phyloP scores from a whole-genome alignment of 257 asterid species.

The Rauvolfia tetraphylla region DNA sequence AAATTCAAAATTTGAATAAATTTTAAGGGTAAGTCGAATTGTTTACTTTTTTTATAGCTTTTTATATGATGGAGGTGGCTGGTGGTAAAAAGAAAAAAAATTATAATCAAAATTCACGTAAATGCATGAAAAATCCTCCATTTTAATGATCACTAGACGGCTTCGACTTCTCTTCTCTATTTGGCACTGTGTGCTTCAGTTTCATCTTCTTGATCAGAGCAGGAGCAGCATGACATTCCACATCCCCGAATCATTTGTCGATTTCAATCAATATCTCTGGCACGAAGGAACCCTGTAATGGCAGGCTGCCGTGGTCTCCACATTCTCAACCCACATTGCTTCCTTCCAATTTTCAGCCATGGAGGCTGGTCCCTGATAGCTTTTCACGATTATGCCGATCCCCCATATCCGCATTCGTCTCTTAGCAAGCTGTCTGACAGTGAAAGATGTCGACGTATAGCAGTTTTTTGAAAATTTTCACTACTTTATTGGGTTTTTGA shows the following conservation, averaged over 20 bases:
- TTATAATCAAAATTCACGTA: too few species aligned
- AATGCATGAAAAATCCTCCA: too few species aligned
- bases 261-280: neutral
- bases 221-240: neutral
- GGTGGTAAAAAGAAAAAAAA: too few species aligned
- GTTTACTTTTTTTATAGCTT: too few species aligned
- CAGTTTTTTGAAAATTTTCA: neutral
- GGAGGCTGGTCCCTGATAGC: constrained; percentile 2
- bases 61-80: too few species aligned
- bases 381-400: neutral
- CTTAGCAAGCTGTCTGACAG: neutral
- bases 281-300: neutral
- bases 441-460: neutral
- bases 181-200: neutral
- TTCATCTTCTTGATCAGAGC: neutral
- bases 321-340: neutral
- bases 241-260: neutral
- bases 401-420: neutral
- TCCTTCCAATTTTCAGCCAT: neutral
- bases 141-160: too few species aligned
- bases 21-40: too few species aligned
- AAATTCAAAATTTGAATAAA: too few species aligned
- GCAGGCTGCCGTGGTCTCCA: neutral
- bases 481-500: neutral
- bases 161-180: too few species aligned